Base-by-base conservation (phyloP, 345 rosid genomes). In the Brassica nigra region DNA sequence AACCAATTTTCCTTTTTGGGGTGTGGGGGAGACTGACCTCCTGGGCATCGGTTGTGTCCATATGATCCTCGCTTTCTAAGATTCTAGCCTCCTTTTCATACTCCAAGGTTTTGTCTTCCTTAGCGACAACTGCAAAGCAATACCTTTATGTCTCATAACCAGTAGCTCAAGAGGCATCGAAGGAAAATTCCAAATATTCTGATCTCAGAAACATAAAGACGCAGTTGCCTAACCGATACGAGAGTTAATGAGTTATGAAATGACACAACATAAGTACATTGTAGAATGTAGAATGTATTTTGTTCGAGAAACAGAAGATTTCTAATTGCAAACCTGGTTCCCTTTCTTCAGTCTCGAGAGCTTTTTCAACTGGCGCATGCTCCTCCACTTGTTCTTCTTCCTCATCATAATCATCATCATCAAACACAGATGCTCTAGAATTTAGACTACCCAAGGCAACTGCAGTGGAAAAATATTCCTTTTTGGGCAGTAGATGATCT, bases 351-450 rank as follows among this genome's bases (percentile, higher is more conserved):
- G 80, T 78, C 83, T 83, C 88, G 65, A 49, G 42, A 55, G 85
- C 78, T 72, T 80, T 83, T 78, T 89, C 90, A 74, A 81, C 77
- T 70, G 73, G 79, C n/a, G 76, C 83, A 36, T 68, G 79, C 73
- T 86, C 84, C 80, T 87, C 86, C 74, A 87, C 92, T 74, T 76
- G 81, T 84, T 89, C 92, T 88, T 87, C 97, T 42, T 90, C 97
- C 81, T 95, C 99, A 30, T 95, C 99, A 78, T 95, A 95, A 78
- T 95, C 87, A 74, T 95, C 99, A 85, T 95, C 92, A 47, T 89
- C 99, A 80, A 89, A 91, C 18, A 87, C 86, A 75, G 93, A 86
- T 80, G 83, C 61, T 69, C 77, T 79, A 64, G 84, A 82, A 37
- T 77, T 81, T 82, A 89, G 63, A 76, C 80, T 75, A 61, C 83